Evolutionary conservation across 2,329 filamentous ascomycete genomes (phyloP).

Genomic region (Cladobotryum mycophilum): DNA sequence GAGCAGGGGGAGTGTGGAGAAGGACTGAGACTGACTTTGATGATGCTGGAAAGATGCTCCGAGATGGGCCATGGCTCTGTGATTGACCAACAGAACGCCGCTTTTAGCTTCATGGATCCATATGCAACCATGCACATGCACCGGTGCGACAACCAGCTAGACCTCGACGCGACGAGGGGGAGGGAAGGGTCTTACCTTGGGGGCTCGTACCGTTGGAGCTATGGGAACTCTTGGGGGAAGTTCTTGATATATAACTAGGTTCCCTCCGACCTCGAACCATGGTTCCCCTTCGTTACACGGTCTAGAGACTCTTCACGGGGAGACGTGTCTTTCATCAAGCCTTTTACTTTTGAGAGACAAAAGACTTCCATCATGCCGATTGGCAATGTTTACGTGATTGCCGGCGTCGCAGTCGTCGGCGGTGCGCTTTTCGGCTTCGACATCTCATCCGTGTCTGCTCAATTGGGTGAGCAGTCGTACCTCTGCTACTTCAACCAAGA

Average conservation of each 20-base stretch:
- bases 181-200: neutral
- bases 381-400: conserved; percentile 31
- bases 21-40: neutral
- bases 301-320: too few species aligned
- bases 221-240: too few species aligned
- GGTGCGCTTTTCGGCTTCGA: conserved; percentile 48
- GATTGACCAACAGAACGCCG: neutral
- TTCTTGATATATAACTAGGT: too few species aligned
- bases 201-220: neutral
- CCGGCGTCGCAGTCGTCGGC: conserved; percentile 31
- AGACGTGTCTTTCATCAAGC: neutral
- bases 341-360: neutral
- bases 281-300: too few species aligned
- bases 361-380: conserved; percentile 19
- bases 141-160: neutral
- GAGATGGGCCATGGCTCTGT: neutral
- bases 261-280: too few species aligned
- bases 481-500: conserved; percentile 34
- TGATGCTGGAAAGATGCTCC: neutral
- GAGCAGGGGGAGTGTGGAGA: neutral
- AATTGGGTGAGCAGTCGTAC: conserved; percentile 30
- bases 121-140: neutral
- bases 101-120: neutral
- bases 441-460: conserved; percentile 50
- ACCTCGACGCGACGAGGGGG: neutral